Conservation (phyloP, 2,329 filamentous ascomycete species). For the Aaosphaeria pasadenensis region DNA sequence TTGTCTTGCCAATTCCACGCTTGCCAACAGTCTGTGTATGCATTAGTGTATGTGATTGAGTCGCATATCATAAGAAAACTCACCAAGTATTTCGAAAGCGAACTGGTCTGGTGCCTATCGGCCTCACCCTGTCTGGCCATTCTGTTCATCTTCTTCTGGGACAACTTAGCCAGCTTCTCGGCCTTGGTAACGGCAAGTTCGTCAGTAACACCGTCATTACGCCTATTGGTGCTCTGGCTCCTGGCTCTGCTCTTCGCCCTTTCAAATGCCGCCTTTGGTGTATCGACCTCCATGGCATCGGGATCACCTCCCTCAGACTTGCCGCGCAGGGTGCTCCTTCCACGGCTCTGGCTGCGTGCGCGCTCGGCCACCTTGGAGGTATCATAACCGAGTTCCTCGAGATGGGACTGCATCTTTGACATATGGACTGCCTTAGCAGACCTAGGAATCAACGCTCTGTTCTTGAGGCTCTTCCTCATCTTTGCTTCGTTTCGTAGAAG, state of each 20-base stretch:
- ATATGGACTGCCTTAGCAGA: slow-evolving; percentile 76
- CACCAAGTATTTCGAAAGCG: slow-evolving; percentile 88
- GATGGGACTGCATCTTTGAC: slow-evolving; percentile 79
- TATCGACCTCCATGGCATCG: slow-evolving; percentile 69
- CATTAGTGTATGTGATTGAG: slow-evolving; percentile 30
- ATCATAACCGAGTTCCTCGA: slow-evolving; percentile 84
- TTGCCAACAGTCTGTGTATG: slow-evolving; percentile 73
- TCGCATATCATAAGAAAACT: slow-evolving; percentile 37
- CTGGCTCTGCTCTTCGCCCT: slow-evolving; percentile 70
- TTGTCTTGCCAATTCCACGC: slow-evolving; percentile 87
- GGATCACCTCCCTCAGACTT: slow-evolving; percentile 52
- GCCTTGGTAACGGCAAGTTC: slow-evolving; percentile 69
- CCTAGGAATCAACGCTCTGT: slow-evolving; percentile 88
- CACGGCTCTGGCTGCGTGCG: slow-evolving; percentile 68
- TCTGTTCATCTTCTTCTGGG: slow-evolving; percentile 98
- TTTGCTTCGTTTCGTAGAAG: slow-evolving; percentile 91
- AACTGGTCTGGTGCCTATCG: slow-evolving; percentile 81
- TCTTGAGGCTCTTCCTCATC: slow-evolving; percentile 97
- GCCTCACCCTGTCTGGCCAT: slow-evolving; percentile 97
- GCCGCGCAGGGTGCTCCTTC: slow-evolving; percentile 65
- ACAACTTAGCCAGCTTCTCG: slow-evolving; percentile 80
- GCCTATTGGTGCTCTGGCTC: slow-evolving; percentile 65
- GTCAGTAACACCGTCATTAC: slow-evolving; percentile 73
- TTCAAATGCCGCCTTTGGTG: slow-evolving; percentile 36
- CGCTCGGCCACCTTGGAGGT: slow-evolving; percentile 71